Conservation (phyloP, 2,329 filamentous ascomycete genomes). For the Lizonia empirigonia region DNA sequence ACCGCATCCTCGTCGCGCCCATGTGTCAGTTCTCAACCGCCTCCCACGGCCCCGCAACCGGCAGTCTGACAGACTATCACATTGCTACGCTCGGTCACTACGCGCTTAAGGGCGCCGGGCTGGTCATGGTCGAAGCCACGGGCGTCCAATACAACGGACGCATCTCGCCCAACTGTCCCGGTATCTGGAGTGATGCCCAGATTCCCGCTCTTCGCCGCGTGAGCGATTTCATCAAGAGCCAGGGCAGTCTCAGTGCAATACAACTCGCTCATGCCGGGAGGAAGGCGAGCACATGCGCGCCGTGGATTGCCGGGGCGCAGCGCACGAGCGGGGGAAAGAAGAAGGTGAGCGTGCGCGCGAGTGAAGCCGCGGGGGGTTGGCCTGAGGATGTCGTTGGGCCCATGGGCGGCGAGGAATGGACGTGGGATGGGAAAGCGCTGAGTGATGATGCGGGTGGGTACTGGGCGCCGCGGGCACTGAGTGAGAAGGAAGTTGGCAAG, state of each 20-base stretch:
- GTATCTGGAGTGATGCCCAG: constrained; percentile 46
- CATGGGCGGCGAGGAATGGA: constrained; percentile 47
- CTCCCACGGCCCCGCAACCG: constrained; percentile 42
- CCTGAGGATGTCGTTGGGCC: constrained; percentile 45
- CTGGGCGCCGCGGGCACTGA: constrained; percentile 47
- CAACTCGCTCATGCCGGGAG: constrained; percentile 47
- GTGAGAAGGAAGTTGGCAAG: constrained; percentile 47
- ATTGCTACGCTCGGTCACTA: constrained; percentile 48
- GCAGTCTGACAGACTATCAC: constrained; percentile 47
- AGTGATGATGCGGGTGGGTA: constrained; percentile 42
- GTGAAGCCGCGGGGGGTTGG: constrained; percentile 42
- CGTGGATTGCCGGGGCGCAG: constrained; percentile 34
- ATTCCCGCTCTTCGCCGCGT: constrained; percentile 42
- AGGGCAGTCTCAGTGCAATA: constrained; percentile 40
- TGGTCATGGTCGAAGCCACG: constrained; percentile 47
- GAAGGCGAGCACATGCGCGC: constrained; percentile 42
- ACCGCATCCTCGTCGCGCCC: constrained; percentile 47
- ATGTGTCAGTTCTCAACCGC: constrained; percentile 48
- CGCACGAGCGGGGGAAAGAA: constrained; percentile 26
- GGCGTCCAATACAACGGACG: constrained; percentile 45
- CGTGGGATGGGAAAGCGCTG: constrained; percentile 46
- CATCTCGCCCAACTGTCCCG: constrained; percentile 46
- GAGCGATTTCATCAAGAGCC: constrained; percentile 44
- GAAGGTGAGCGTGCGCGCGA: constrained; percentile 38
- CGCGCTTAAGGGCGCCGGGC: constrained; percentile 44